Evolutionary conservation across 495 filamentous ascomycete genomes (phyloP), one percentile per base, ranked within the genome.

Genomic region (Trichocladium antarcticum): DNA sequence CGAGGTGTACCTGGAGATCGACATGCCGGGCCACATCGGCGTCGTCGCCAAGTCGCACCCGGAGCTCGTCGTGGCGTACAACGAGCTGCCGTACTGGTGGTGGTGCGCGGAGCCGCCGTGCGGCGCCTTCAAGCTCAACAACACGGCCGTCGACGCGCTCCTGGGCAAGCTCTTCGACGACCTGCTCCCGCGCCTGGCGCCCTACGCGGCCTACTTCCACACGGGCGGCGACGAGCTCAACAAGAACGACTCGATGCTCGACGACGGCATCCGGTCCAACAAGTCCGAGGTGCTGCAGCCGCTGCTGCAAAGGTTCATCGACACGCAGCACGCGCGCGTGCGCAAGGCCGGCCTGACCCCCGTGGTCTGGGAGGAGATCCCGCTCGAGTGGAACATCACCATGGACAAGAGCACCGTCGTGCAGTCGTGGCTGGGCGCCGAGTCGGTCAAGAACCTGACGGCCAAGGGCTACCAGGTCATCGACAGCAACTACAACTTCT

Each of bases 171-270:
- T 92, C 34, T 79, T 82, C 56, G 67, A 67, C 21, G 86, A 92
- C 57, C 57, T 92, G 15, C 63, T 89, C n/a, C 85, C 86, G 14
- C 73, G 86, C 15, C 50, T 89, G 4, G 65, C 63, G 10, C 79
- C 80, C 0, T 82, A 84, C 58, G 69, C 76, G 15, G 63, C 74
- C 7, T 87, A 87, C 57, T 88, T 87, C 70, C 86, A 92, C 63
- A 85, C 83, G 1, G 86, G 86, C 32, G 86, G 86, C 35, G 86
- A 92, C 58, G 86, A 90, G 64, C 75, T 90, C 31, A 89, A 89
- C 63, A 65, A 66, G 38, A 81, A 85, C 53, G 78, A 80, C 50
- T 89, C 85, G 63, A 63, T 64, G 36, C 73, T 87, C n/a, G 87
- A 92, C 57, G 72, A 78, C 15, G 80, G 76, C 0, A 76, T 92